phyloP scores from a whole-genome alignment of 2,329 filamentous ascomycete species.

The Aspergillus clavatus region DNA sequence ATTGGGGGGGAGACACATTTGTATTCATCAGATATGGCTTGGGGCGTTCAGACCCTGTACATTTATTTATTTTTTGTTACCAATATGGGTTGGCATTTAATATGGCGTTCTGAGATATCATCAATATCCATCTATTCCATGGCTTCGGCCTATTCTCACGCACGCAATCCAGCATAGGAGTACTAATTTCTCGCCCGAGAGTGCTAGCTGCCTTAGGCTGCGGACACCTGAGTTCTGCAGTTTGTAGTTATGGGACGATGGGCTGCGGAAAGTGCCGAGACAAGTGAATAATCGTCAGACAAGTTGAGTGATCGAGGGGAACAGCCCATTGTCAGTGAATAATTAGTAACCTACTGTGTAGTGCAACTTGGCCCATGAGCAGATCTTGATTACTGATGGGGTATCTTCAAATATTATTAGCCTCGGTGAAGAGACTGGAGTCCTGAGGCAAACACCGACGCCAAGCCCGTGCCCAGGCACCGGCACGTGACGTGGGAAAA shows the following conservation, averaged over 20 bases:
- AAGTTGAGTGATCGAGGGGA: too few relatives aligned
- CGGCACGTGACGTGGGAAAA: constrained; percentile 3
- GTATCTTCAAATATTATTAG: too few relatives aligned
- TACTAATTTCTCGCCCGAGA: constrained; percentile 7
- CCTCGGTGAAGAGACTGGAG: neutral
- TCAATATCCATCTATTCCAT: constrained; percentile 8
- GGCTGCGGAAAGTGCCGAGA: too few relatives aligned
- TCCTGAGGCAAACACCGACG: constrained; percentile 4
- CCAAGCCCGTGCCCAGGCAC: constrained; percentile 27
- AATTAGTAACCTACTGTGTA: too few relatives aligned
- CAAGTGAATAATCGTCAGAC: too few relatives aligned
- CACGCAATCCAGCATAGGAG: neutral
- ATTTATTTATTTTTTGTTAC: too few relatives aligned
- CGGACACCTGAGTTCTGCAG: too few relatives aligned
- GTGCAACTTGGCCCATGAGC: too few relatives aligned
- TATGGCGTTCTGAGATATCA: constrained; percentile 17
- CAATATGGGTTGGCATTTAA: constrained; percentile 16
- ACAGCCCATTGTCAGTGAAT: too few relatives aligned
- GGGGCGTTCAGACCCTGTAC: constrained; percentile 19
- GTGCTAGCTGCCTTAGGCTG: neutral
- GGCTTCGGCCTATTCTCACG: too few relatives aligned
- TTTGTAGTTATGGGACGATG: too few relatives aligned
- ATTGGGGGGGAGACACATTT: neutral
- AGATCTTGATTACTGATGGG: too few relatives aligned
- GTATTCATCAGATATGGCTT: constrained; percentile 11